These are phyloP conservation scores for Hysterium pulicare DNA, from an alignment of 2,329 filamentous ascomycete species.

Conservation along the genomic window DNA sequence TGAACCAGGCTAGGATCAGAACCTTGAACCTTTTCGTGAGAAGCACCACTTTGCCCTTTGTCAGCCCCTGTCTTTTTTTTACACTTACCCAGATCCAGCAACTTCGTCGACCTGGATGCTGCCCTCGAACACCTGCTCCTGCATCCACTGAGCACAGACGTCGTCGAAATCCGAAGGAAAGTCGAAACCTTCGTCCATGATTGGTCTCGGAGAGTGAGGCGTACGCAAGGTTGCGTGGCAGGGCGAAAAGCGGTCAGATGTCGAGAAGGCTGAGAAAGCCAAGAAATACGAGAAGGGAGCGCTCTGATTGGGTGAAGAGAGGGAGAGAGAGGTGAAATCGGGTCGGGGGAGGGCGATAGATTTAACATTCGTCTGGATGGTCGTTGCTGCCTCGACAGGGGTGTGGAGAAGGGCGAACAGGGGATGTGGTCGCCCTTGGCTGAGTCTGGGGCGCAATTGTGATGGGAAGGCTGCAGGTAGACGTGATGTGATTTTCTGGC, in stretches of 20 bases:
- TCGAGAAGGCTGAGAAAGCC: constrained; percentile 14
- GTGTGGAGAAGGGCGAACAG: no score
- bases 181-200: constrained; percentile 9
- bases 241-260: constrained; percentile 4
- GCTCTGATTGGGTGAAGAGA: constrained; percentile 8
- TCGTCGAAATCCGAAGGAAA: constrained; percentile 5
- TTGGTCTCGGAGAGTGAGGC: constrained; percentile 3
- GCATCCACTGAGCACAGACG: constrained; percentile 2
- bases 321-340: constrained; percentile 3
- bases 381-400: neutral
- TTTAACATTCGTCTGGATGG: neutral
- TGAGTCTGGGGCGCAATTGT: no score
- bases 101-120: constrained; percentile 4
- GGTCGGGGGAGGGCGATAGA: constrained; percentile 4
- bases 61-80: constrained; percentile 21
- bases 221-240: constrained; percentile 9
- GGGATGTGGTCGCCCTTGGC: no score
- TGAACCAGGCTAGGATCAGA: no score
- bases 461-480: no score
- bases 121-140: constrained; percentile 3
- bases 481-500: no score
- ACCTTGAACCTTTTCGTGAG: no score
- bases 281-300: constrained; percentile 5
- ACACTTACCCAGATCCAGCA: constrained; percentile 10
- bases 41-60: constrained; percentile 15